These are phyloP conservation scores for Chloris gayana DNA, from an alignment of 176 grass and related monocot genomes.

Conservation along the genomic window DNA sequence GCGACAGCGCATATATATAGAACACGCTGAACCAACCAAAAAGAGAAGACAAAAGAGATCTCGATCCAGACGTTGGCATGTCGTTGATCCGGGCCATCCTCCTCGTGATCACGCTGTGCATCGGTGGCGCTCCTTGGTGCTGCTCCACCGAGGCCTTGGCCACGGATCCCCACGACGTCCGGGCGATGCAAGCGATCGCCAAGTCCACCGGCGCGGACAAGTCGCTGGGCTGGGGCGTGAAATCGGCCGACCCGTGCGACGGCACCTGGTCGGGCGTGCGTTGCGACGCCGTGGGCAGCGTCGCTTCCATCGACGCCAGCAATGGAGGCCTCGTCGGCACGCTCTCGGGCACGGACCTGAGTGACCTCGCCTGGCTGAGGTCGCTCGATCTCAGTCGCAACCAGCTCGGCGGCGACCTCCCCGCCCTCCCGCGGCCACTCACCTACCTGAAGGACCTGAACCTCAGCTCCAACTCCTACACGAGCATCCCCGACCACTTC, in stretches of 20 bases:
- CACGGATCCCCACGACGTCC: no score
- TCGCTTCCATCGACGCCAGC: constrained; percentile 12
- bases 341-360: background rate
- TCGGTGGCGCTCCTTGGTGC: no score
- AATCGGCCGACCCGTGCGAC: constrained; percentile 4
- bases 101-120: no score
- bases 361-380: background rate
- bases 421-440: background rate
- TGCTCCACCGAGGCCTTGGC: no score
- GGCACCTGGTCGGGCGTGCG: background rate
- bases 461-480: no score
- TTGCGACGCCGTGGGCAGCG: background rate
- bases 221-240: background rate
- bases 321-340: background rate
- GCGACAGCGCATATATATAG: no score
- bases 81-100: no score
- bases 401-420: background rate
- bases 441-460: no score
- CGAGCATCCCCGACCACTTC: no score
- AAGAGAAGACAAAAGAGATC: no score
- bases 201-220: background rate
- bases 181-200: background rate
- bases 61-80: no score
- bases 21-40: no score
- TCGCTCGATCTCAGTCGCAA: constrained; percentile 27